A percentile compares a stretch with the other conserved stretches of the same genome.
These are phyloP conservation scores for Micractinium sp. DNA, from an alignment of 139 green algal genomes.

Conservation along the genomic window DNA sequence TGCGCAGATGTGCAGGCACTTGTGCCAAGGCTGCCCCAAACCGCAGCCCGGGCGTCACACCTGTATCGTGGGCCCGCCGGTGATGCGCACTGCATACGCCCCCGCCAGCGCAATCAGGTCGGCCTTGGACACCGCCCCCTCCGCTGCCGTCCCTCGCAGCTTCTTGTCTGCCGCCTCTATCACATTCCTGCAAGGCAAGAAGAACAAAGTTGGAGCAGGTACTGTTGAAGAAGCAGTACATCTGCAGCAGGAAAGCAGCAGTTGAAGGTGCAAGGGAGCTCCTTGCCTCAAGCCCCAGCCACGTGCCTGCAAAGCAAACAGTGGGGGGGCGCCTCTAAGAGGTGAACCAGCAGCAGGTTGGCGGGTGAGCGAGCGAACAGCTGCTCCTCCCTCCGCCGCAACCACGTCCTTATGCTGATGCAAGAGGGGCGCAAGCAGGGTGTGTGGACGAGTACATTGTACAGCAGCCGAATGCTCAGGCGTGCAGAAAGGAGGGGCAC, in stretches of 20 bases:
- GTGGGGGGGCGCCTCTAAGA: no score
- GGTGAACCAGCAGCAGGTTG: neutral
- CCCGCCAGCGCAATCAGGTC: slow-evolving; percentile 85
- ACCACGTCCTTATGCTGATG: no score
- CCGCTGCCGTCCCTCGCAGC: slow-evolving; percentile 69
- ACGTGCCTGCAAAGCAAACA: no score
- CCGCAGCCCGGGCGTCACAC: neutral
- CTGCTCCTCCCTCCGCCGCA: no score
- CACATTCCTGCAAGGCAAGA: slow-evolving; percentile 33
- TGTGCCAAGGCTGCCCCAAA: neutral
- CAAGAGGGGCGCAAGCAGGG: no score
- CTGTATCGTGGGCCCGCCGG: slow-evolving; percentile 73
- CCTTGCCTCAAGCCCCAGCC: neutral
- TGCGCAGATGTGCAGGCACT: neutral
- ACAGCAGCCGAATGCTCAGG: no score
- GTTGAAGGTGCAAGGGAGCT: neutral
- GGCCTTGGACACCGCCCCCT: slow-evolving; percentile 62
- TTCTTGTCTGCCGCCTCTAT: slow-evolving; percentile 47
- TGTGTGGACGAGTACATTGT: no score
- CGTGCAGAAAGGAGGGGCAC: no score
- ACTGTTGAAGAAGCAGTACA: neutral
- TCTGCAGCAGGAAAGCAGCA: neutral
- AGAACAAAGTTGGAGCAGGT: no score
- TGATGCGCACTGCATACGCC: slow-evolving; percentile 70
- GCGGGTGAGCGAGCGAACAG: neutral